Conservation (phyloP, 495 filamentous ascomycete genomes). For the Neurospora sp. region DNA sequence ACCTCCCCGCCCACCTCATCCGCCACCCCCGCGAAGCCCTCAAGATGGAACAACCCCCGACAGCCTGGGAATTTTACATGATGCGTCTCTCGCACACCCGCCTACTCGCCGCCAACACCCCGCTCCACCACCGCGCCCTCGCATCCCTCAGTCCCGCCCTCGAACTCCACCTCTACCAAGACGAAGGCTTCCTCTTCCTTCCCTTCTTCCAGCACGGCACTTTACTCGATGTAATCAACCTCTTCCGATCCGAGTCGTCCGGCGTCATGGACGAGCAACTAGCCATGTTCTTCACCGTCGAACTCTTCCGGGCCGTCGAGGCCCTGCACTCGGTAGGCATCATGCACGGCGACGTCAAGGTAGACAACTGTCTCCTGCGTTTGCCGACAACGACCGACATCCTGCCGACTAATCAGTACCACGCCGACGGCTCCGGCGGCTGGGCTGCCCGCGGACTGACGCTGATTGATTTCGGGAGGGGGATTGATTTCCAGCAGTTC, state of each 20-base stretch:
- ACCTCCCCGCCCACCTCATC: slow-evolving; percentile 26
- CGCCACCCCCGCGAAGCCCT: slow-evolving; percentile 65
- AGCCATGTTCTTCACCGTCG: slow-evolving; percentile 90
- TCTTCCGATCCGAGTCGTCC: slow-evolving; percentile 58
- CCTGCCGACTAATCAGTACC: slow-evolving; percentile 45
- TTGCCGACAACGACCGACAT: slow-evolving; percentile 45
- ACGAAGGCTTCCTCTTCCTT: slow-evolving; percentile 77
- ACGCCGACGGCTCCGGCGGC: slow-evolving; percentile 58
- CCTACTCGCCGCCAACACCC: slow-evolving; percentile 37
- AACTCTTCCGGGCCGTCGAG: slow-evolving; percentile 85
- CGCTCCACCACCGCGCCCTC: slow-evolving; percentile 45
- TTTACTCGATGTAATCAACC: slow-evolving; percentile 83
- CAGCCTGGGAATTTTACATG: slow-evolving; percentile 94
- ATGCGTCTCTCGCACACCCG: slow-evolving; percentile 72
- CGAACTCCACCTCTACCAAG: slow-evolving; percentile 77
- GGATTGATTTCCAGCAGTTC: slow-evolving; percentile 88
- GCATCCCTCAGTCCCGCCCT: slow-evolving; percentile 71
- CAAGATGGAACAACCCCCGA: slow-evolving; percentile 82
- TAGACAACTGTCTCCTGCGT: slow-evolving; percentile 87
- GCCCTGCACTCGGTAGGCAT: slow-evolving; percentile 69
- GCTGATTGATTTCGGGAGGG: slow-evolving; percentile 91
- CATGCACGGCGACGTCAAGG: slow-evolving; percentile 89
- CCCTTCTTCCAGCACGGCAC: slow-evolving; percentile 87
- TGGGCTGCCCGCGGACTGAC: slow-evolving; percentile 73
- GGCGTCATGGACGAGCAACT: slow-evolving; percentile 77